Base-by-base conservation (phyloP, 108 stramenopile species). In the Heterococcus sp. region DNA sequence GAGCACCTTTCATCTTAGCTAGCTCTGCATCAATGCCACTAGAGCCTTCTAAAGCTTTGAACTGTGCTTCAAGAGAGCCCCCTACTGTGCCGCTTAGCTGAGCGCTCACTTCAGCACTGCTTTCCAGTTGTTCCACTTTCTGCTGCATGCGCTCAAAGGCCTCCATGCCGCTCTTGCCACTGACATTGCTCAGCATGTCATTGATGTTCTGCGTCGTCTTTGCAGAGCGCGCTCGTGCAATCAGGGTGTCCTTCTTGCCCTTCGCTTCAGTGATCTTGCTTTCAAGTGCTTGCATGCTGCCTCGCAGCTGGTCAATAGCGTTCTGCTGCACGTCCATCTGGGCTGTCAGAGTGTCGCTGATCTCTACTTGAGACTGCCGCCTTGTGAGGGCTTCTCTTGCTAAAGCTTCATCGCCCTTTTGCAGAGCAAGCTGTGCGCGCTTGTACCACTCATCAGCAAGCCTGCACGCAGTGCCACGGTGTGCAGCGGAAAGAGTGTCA, bases 91-190 rank as follows among this genome's bases (percentile, higher is more conserved):
- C 94, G 75, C 32, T 84, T 75, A 95, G 92, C 86, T 97, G 93
- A 34, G 93, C 94, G n/a, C 91, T 87, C 63, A 95, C 93, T 84
- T 95, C 95, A 1, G 96, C 96, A 11, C 89, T 82, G 31, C 93
- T 94, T 89, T 97, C 96, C 36, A 97, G 82, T 26, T 87, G 90
- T 74, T 95, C 96, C 1, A 97, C 96, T 88, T 97, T 97, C 82
- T 96, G 92, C 86, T 95, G 93, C 96, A 97, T 97, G 28, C 95
- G 86, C 29, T 86, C 89, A 78, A 96, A 97, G 46, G 95, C 95
- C 88, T 96, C 96, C 93, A 96, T 93, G 73, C 88, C 88, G 28
- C 93, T 92, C 74, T 89, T 90, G 0, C 95, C 95, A 3, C 91
- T 92, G 21, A 97, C 76, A 39, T 91, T 93, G 37, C 90, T 87